Percentiles rank a stretch among this genome's conserved stretches.
These are phyloP conservation scores for Psidium guajava DNA, from an alignment of 345 rosid genomes.

Conservation along the genomic window DNA sequence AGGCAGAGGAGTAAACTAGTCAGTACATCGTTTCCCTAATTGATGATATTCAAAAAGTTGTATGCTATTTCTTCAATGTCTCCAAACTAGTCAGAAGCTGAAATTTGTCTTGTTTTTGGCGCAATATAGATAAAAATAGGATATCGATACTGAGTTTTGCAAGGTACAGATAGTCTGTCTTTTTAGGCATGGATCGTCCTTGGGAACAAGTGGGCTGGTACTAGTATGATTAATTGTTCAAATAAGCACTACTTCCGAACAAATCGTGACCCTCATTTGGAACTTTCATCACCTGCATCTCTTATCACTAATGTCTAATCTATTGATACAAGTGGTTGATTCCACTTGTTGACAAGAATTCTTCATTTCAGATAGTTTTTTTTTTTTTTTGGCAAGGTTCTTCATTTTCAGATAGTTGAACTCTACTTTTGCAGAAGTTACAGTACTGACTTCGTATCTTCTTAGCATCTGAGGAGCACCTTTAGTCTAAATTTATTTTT, in stretches of 20 bases:
- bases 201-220: not conserved
- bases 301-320: not conserved
- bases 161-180: too few relatives aligned
- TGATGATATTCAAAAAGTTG: too few relatives aligned
- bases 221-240: not conserved
- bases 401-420: not conserved
- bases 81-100: too few relatives aligned
- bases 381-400: too few relatives aligned
- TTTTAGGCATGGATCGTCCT: not conserved
- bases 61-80: too few relatives aligned
- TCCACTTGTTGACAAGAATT: not conserved
- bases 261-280: not conserved
- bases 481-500: not conserved
- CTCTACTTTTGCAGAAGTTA: not conserved
- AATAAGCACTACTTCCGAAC: not conserved
- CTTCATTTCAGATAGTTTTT: not conserved
- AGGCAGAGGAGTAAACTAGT: not conserved
- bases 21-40: too few relatives aligned
- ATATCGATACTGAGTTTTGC: not conserved
- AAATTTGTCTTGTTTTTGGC: not conserved
- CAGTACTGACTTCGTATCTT: not conserved
- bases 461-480: not conserved
- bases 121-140: not conserved
- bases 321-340: not conserved
- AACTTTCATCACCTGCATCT: not conserved